Base-by-base conservation (phyloP, 192 early-diverging fungal species). In the Podila minutissima region DNA sequence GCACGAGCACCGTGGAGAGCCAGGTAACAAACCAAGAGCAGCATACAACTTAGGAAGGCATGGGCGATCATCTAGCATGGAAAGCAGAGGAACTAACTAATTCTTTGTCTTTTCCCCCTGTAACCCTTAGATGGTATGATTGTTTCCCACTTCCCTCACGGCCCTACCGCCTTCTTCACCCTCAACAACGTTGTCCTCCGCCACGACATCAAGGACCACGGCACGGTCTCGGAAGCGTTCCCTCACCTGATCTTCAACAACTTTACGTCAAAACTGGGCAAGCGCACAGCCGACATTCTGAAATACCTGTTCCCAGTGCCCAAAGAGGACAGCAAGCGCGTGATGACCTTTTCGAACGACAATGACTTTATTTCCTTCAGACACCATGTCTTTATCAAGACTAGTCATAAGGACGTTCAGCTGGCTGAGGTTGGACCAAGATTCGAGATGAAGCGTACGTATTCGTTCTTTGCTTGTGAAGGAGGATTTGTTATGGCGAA, bases 291-390 rank as follows among this genome's bases (percentile, higher is more conserved):
- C 37, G 66, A 65, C 22, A 95, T 99, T 65, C 86, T 99, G 59
- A 98, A 97, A 84, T 97, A 94, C 77, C 85, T 99, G 72, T 99
- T 98, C 85, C 98, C 98, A 2, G 97, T 98, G 28, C 98, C 98
- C 15, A 99, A 96, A 87, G 92, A 92, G 59, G 98, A 99, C 82
- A 92, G 90, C 72, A 97, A 96, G 85, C 92, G 97, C 31, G 95
- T 97, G 38, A 97, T 99, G 93, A 97, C 98, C 12, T 99, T 99
- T 89, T 86, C 94, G 67, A 98, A 99, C 85, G 92, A 96, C 66
- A 93, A 89, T 76, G 98, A 99, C 86, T 98, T 92, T 75, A 98
- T 99, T 66, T 97, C 96, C 41, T 99, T 95, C 75, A 92, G 98
- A 82, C 98, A 99, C 74, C 96, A 98, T 85, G 97, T 99, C 22